Evolutionary conservation across 306 rosid genomes (phyloP).

Genomic region (Gleditsia sinensis): DNA sequence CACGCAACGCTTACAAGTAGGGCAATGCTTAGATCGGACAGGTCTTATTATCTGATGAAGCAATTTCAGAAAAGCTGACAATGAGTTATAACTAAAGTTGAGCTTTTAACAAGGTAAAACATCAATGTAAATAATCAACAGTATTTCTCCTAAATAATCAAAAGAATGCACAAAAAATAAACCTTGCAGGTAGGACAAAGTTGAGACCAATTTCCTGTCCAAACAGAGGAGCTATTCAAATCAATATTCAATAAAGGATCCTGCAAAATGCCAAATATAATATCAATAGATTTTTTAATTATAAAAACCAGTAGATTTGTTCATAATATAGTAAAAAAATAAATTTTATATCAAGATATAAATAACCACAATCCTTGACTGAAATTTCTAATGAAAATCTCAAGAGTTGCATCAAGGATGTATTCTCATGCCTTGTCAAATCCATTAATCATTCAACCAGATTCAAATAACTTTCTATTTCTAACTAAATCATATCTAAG

Average conservation of each 20-base stretch:
- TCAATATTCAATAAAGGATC: constrained; percentile 84
- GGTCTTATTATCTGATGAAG: constrained; percentile 86
- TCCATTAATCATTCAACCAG: constrained; percentile 16
- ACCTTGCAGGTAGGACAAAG: constrained; percentile 99
- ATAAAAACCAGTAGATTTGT: neutral
- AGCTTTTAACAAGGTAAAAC: constrained; percentile 27
- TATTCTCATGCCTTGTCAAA: neutral
- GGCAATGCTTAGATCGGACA: constrained; percentile 93
- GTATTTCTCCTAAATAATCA: constrained; percentile 8
- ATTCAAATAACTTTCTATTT: constrained; percentile 2
- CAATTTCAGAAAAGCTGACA: constrained; percentile 43
- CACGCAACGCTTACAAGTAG: constrained; percentile 89
- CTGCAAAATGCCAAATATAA: constrained; percentile 50
- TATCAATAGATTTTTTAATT: constrained; percentile 4
- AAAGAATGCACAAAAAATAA: constrained; percentile 36
- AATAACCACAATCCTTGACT: neutral
- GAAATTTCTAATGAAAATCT: constrained; percentile 26
- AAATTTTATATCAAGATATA: constrained; percentile 21
- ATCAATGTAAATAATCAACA: constrained; percentile 16
- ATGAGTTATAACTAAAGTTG: constrained; percentile 37
- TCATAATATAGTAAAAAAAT: neutral
- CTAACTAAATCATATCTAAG: constrained; percentile 19
- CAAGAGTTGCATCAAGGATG: constrained; percentile 25
- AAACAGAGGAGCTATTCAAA: constrained; percentile 68
- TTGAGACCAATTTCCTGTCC: constrained; percentile 98